A percentile compares a stretch with the other conserved stretches of the same genome.
Evolutionary conservation across 192 early-diverging fungal genomes (phyloP).

Genomic region (Coemansia sp.): DNA sequence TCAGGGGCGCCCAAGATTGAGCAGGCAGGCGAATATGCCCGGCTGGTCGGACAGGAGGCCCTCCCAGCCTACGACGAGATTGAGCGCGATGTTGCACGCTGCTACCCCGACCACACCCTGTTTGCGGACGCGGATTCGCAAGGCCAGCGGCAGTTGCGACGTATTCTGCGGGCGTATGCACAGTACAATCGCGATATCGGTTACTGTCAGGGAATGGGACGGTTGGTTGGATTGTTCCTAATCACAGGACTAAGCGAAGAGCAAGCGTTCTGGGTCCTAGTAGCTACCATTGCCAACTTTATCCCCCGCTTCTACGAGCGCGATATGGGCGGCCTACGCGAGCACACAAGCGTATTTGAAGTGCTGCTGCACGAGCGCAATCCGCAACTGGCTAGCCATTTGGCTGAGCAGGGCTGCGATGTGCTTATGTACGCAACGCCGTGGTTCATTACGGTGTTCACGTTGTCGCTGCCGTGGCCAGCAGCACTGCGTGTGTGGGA

Average conservation of each 20-base stretch:
- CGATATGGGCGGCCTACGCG: slow-evolving; percentile 68
- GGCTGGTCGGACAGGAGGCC: slow-evolving; percentile 15
- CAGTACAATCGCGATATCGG: slow-evolving; percentile 82
- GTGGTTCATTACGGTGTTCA: slow-evolving; percentile 94
- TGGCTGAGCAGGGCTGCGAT: slow-evolving; percentile 71
- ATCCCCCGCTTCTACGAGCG: slow-evolving; percentile 80
- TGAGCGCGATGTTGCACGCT: slow-evolving; percentile 82
- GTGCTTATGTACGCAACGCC: slow-evolving; percentile 90
- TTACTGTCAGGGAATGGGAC: slow-evolving; percentile 97
- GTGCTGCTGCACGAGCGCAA: slow-evolving; percentile 67
- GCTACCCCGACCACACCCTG: slow-evolving; percentile 85
- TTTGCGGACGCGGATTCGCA: slow-evolving; percentile 68
- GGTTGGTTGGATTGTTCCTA: slow-evolving; percentile 86
- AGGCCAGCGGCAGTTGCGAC: slow-evolving; percentile 77
- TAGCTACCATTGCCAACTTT: slow-evolving; percentile 68
- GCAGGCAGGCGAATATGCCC: slow-evolving; percentile 28
- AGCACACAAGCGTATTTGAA: slow-evolving; percentile 84
- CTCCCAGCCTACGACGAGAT: slow-evolving; percentile 83
- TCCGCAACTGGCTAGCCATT: slow-evolving; percentile 64
- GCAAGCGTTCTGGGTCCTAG: slow-evolving; percentile 88
- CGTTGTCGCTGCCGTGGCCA: slow-evolving; percentile 82
- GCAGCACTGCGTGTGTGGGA: slow-evolving; percentile 91
- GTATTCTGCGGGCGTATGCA: slow-evolving; percentile 81
- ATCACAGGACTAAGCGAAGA: slow-evolving; percentile 80
- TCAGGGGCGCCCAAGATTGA: slow-evolving; percentile 26